Conservation (phyloP, 495 filamentous ascomycete genomes). For the Chaetomium fimeti region DNA sequence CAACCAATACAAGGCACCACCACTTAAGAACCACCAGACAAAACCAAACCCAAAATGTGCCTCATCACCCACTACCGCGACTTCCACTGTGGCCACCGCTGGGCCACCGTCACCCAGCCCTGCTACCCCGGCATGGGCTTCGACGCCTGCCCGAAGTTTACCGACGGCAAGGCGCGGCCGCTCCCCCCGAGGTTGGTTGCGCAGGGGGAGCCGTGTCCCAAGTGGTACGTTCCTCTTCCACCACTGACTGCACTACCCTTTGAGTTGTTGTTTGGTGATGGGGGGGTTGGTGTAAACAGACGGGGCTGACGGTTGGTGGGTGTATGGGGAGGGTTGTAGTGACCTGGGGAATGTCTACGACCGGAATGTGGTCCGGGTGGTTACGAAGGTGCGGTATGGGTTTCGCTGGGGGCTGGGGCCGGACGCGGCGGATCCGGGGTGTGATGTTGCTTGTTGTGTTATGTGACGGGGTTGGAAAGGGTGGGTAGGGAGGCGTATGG, state of each 20-base stretch:
- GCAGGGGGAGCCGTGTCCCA: constrained; percentile 29
- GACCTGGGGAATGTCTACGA: constrained; percentile 39
- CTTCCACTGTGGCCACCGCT: constrained; percentile 41
- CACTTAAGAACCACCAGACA: neutral
- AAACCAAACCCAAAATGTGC: constrained; percentile 29
- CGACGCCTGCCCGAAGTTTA: constrained; percentile 36
- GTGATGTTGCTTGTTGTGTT: constrained; percentile 37
- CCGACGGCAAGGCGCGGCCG: constrained; percentile 26
- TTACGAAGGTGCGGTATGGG: constrained; percentile 31
- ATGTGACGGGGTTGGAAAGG: constrained; percentile 33
- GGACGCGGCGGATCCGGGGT: constrained; percentile 35
- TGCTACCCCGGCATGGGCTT: constrained; percentile 43
- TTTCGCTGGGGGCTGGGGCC: constrained; percentile 43
- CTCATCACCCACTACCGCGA: constrained; percentile 37
- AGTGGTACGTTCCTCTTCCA: constrained; percentile 22
- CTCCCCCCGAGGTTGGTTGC: constrained; percentile 25
- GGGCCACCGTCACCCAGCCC: constrained; percentile 36
- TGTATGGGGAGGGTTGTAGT: constrained; percentile 1
- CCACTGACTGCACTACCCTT: neutral
- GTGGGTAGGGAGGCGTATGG: neutral
- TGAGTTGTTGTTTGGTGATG: neutral
- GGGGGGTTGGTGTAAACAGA: neutral
- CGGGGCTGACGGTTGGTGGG: no score
- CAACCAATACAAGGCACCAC: neutral
- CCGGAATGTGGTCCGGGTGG: constrained; percentile 37